These are phyloP conservation scores for Vaccinium myrtillus DNA, from an alignment of 148 eudicot species.

Conservation along the genomic window DNA sequence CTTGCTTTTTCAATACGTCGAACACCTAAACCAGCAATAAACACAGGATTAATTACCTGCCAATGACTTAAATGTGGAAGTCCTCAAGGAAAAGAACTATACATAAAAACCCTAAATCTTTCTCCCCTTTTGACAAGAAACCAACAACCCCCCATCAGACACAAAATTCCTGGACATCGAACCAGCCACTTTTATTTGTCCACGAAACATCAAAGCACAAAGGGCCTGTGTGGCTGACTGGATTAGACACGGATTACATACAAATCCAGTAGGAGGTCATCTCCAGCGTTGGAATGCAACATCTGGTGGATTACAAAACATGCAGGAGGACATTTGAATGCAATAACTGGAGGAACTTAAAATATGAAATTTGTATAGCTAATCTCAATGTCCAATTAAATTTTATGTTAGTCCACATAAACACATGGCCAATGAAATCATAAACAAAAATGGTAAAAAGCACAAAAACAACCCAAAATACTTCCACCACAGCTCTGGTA, in stretches of 20 bases:
- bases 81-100: no score
- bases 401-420: no score
- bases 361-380: no score
- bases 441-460: no score
- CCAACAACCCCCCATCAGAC: neutral
- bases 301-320: neutral
- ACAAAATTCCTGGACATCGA: neutral
- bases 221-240: neutral
- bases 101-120: neutral
- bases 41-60: slow-evolving; percentile 16
- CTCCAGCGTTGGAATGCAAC: neutral
- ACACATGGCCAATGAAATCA: no score
- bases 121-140: neutral
- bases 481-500: no score
- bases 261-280: neutral
- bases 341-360: no score
- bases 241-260: neutral
- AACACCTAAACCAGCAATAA: slow-evolving; percentile 38
- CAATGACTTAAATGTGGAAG: slow-evolving; percentile 1
- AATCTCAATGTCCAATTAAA: no score
- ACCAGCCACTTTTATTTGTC: neutral
- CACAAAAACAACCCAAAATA: no score
- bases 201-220: slow-evolving; percentile 3
- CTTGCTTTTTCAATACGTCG: slow-evolving; percentile 58
- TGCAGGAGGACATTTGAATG: neutral